Conservation (phyloP, 352 stramenopile genomes). For the Pythium coloratum region DNA sequence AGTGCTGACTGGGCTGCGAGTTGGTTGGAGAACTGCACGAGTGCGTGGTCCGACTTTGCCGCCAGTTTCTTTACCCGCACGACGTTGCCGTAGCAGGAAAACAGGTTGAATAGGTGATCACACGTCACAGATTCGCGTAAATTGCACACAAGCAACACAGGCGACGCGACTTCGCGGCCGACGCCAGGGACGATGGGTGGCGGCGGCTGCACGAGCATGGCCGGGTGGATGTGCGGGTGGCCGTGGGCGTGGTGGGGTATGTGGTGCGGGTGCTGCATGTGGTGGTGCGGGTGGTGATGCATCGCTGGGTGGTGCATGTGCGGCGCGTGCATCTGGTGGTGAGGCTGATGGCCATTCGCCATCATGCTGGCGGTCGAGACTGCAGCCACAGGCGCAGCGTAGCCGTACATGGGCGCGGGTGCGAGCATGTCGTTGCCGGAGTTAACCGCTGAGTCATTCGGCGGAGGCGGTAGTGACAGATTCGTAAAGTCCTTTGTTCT, state of each 20-base stretch:
- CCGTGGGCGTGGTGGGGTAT: conserved; percentile 8
- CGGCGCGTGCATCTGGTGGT: conserved; percentile 4
- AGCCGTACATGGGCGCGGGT: conserved; percentile 20
- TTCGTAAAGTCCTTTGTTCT: conserved; percentile 60
- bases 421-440: conserved; percentile 26
- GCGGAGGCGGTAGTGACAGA: conserved; percentile 27
- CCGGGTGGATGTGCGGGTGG: conserved; percentile 4
- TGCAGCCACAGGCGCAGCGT: conserved; percentile 17
- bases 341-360: conserved; percentile 2
- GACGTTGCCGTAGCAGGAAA: conserved; percentile 72
- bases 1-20: conserved; percentile 45
- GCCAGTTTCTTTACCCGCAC: conserved; percentile 59
- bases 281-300: conserved; percentile 7
- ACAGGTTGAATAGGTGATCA: conserved; percentile 68
- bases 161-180: conserved; percentile 35
- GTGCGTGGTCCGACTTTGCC: conserved; percentile 53
- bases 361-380: conserved; percentile 23
- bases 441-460: conserved; percentile 34
- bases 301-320: neutral
- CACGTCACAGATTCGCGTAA: conserved; percentile 51
- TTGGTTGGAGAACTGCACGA: conserved; percentile 59
- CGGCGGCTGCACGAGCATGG: conserved; percentile 6
- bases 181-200: conserved; percentile 20
- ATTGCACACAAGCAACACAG: conserved; percentile 60
- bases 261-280: conserved; percentile 5